Evolutionary conservation across 768 basidiomycete species (phyloP), one percentile per base, ranked within the genome.

Genomic region (Lactarius psammicola): DNA sequence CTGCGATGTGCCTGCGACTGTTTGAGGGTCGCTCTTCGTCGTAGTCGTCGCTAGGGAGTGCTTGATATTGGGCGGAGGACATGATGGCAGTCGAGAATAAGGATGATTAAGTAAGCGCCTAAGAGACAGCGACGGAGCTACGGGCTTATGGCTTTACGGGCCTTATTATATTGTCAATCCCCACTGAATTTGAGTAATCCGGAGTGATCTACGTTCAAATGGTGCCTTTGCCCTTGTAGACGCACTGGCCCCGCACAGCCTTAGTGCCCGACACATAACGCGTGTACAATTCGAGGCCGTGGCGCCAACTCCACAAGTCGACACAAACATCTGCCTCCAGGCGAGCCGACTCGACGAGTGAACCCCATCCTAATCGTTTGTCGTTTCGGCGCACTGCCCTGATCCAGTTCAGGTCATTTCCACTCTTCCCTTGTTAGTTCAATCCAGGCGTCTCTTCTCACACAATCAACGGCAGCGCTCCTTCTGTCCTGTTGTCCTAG

Each of bases 11-110:
- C 15, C 56, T 42, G 40, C 17, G 63, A n/a, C 10, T 46, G 23
- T 36, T 17, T 20, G 60, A 30, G 20, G 59, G 11, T 10, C 0
- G 26, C 51, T 65, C 64, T 15, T 64, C 60, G 0, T 64, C 64
- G 55, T 53, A 30, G 42, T 68, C 66, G 7, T 69, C 67, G 59
- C 28, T 69, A 10, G 67, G 64, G 44, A 69, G 68, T 23, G 60
- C n/a, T n/a, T 70, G 54, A 31, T 69, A 69, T 7, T 18, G 34
- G 10, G 64, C 56, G 20, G 61, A 66, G 30, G 67, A 65, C 69
- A 70, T 70, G 61, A 70, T 70, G 61, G 56, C 28, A 55, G 57
- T 56, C 36, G 33, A 17, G 11, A 28, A 15, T 30, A 49, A 60
- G n/a, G 56, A 46, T 5, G 26, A 38, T 67, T 64, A 65, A 30